Conservation (phyloP, 2,329 filamentous ascomycete genomes). For the Talaromyces sp. region DNA sequence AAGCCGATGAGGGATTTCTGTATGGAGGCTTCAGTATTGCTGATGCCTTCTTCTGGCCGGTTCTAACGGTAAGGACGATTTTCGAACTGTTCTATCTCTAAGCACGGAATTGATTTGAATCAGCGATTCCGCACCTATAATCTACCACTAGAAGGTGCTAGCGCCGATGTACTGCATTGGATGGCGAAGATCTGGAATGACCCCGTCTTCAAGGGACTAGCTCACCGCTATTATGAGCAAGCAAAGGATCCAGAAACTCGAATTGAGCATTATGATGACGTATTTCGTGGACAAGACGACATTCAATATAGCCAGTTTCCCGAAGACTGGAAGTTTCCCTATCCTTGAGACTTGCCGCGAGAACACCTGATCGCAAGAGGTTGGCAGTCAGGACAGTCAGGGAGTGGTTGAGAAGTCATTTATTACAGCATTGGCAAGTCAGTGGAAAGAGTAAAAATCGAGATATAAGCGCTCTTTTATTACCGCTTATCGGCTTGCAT, state of each 20-base stretch:
- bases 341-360: neutral
- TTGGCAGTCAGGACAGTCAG: no score
- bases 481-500: neutral
- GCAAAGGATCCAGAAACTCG: conserved; percentile 30
- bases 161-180: neutral
- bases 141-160: neutral
- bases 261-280: conserved; percentile 33
- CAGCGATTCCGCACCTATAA: neutral
- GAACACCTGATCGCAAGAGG: neutral
- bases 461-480: neutral
- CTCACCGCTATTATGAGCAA: conserved; percentile 31
- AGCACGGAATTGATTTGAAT: neutral
- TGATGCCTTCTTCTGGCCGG: conserved; percentile 42
- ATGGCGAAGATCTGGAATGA: neutral
- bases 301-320: neutral
- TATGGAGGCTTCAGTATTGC: conserved; percentile 40
- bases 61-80: conserved; percentile 21
- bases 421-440: no score
- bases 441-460: neutral
- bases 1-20: conserved; percentile 36
- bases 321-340: neutral
- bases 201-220: conserved; percentile 23
- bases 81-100: neutral
- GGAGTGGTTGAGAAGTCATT: neutral
- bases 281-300: conserved; percentile 25